Evolutionary conservation across 1,284 basidiomycete genomes (phyloP).

Genomic region (Pyrrhoderma lamaoense): DNA sequence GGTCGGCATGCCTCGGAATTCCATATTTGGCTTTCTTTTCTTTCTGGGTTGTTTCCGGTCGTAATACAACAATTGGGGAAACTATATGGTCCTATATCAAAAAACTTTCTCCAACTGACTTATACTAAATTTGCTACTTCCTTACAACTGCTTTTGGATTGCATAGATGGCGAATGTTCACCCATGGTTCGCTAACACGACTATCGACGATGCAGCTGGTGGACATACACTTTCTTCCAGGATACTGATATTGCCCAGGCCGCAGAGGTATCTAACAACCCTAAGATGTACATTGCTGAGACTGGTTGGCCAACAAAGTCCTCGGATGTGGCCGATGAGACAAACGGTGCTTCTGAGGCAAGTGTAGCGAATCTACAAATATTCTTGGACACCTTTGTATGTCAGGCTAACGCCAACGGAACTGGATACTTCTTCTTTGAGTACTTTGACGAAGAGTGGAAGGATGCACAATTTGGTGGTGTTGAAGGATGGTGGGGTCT

Average conservation of each 20-base stretch:
- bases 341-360: slow-evolving; percentile 61
- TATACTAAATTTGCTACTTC: background rate
- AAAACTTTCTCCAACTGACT: too few relatives aligned
- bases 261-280: slow-evolving; percentile 50
- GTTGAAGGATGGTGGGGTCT: slow-evolving; percentile 77
- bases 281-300: slow-evolving; percentile 81
- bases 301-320: slow-evolving; percentile 87
- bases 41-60: background rate
- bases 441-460: slow-evolving; percentile 85
- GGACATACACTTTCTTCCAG: slow-evolving; percentile 56
- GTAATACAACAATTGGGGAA: too few relatives aligned
- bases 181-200: slow-evolving; percentile 75
- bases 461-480: slow-evolving; percentile 69
- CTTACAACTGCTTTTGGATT: slow-evolving; percentile 18
- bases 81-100: too few relatives aligned
- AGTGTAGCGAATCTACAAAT: slow-evolving; percentile 60
- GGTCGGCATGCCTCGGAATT: slow-evolving; percentile 22
- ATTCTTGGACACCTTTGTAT: slow-evolving; percentile 84
- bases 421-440: slow-evolving; percentile 87
- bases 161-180: slow-evolving; percentile 74
- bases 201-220: slow-evolving; percentile 63
- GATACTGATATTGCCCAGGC: slow-evolving; percentile 50
- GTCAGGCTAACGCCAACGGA: slow-evolving; percentile 74
- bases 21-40: background rate
- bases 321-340: slow-evolving; percentile 45